Evolutionary conservation across 495 filamentous ascomycete species (phyloP), one percentile per base, ranked within the genome.

Genomic region (Copromyces sp.): DNA sequence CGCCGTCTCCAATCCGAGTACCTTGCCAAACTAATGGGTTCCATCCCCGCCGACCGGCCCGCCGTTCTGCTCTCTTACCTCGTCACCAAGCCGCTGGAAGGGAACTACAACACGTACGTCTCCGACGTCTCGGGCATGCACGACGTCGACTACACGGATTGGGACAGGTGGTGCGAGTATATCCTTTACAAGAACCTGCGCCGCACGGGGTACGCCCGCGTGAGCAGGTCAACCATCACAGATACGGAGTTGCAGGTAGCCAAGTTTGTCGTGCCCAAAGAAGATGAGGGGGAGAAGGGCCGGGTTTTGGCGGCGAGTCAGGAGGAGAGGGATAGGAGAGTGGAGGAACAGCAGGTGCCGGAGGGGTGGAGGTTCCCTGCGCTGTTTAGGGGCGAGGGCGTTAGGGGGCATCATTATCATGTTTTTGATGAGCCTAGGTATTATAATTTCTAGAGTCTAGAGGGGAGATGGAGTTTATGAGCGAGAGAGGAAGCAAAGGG

Each of bases 161-260:
- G 93, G 94, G 95, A 99, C 82, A 84, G 96, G 72, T 99, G 96
- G 96, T 99, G 96, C 83, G 95, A 99, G 84, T 99, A 99, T 78
- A 95, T 99, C 74, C 85, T 99, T 69, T 99, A 92, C 85, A 97
- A 98, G 84, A 91, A 90, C 12, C 81, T 99, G 69, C 91, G 90
- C 80, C 86, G 94, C 74, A 90, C 91, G 3, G 96, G 94, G 9
- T 99, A 98, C 79, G 95, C 95, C 16, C 86, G 95, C 75, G 90
- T 99, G 42, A 95, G 91, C 73, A 84, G 95, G 76, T 89, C 90
- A 73, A 96, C 92, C 0, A 97, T 99, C 77, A 99, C 95, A 35
- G 95, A 99, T 81, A 99, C 95, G 4, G 95, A 99, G 83, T 87
- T 99, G 73, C 95, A 99, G 88, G 90, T 97, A 68, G 95, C 93